Evolutionary conservation across 805 yeast genomes (phyloP), one percentile per base, ranked within the genome.

Genomic region (Starmera amethionina): DNA sequence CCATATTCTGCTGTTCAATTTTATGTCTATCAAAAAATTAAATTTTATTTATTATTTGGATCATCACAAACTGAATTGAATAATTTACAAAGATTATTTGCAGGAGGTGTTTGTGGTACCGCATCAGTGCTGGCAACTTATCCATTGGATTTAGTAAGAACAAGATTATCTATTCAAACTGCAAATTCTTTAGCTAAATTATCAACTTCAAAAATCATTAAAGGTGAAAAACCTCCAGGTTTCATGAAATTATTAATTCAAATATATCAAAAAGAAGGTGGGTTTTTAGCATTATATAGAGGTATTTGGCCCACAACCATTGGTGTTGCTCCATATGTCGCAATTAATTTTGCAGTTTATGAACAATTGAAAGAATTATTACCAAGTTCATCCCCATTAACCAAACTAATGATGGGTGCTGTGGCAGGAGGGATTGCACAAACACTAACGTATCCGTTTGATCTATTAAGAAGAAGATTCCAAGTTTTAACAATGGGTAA

Each of bases 1-100:
- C 98, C 98, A 1, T 90, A 90, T 56, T 79, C 90, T 43, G 97
- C 97, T 1, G 94, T 88, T 12, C 98, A 90, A 62, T 90, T 86
- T 63, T 75, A 87, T 27, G 87, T 83, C 8, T 90, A 83, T 59
- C 90, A 90, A 50, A 68, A 58, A 49, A 63, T 73, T 50, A 83
- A 79, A 55, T 43, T 63, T 30, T 46, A 74, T 10, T 52, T 51
- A 42, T 30, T 60, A 40, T 22, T 7, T 22, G 52, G 56, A 30
- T 52, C 57, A 4, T 58, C 55, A 40, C 55, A 54, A 19, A 50
- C 42, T 29, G 70, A 72, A 29, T 58, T 80, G 42, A 63, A 60
- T n/a, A 74, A 75, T 4, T 49, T 56, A 19, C 79, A 82, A 46
- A 71, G 95, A 54, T 63, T 90, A 8, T 37, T 75, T 2, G 79